phyloP scores from a whole-genome alignment of 177 flowering plant species.

The Tripterygium wilfordii region DNA sequence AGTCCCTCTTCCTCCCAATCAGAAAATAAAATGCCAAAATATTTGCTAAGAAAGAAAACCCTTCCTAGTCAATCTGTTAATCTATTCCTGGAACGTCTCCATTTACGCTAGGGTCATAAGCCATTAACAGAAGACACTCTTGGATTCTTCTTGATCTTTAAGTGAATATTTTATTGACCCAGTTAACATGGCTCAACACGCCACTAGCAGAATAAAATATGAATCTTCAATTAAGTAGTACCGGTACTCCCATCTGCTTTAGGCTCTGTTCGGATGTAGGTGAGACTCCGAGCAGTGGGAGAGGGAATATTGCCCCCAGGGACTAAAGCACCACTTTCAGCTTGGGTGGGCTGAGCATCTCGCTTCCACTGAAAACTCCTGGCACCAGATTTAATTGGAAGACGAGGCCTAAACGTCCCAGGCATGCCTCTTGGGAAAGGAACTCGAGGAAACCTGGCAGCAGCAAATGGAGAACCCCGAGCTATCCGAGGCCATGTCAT shows the following conservation, averaged over 20 bases:
- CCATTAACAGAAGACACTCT: too few relatives aligned
- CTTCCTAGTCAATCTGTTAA: too few relatives aligned
- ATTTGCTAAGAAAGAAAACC: too few relatives aligned
- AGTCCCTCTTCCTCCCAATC: too few relatives aligned
- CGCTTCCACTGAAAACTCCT: constrained; percentile 93
- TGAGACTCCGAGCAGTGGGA: constrained; percentile 47
- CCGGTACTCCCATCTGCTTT: constrained; percentile 31
- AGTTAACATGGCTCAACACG: too few relatives aligned
- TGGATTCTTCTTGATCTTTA: too few relatives aligned
- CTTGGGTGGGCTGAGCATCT: constrained; percentile 28
- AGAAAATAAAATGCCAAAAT: too few relatives aligned
- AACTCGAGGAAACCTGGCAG: constrained; percentile 42
- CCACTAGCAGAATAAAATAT: too few relatives aligned
- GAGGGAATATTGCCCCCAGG: constrained; percentile 22
- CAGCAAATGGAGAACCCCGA: constrained; percentile 48
- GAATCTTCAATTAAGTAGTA: constrained; percentile 24
- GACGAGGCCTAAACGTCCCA: constrained; percentile 39
- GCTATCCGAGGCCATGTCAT: constrained; percentile 54
- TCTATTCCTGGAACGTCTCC: too few relatives aligned
- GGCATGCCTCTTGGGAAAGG: constrained; percentile 56
- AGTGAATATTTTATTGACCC: too few relatives aligned
- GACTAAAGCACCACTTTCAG: constrained; percentile 20
- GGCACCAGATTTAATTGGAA: constrained; percentile 47
- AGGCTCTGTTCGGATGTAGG: constrained; percentile 60
- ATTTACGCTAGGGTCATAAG: too few relatives aligned